These are phyloP conservation scores for Oenanthe sinensis DNA, from an alignment of 129 eudicot species.

Conservation along the genomic window DNA sequence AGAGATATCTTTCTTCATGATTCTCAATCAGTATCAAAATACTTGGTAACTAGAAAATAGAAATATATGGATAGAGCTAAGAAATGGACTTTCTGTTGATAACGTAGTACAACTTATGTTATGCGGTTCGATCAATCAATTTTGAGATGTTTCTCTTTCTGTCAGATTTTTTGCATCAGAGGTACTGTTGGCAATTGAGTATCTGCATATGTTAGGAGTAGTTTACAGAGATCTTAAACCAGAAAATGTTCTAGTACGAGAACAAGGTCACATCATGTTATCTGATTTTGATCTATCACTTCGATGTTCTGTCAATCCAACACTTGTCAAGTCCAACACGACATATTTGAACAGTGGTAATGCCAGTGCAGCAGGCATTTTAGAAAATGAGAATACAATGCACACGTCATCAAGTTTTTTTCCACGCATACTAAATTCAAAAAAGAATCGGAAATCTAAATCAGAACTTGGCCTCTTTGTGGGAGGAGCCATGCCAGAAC, in stretches of 20 bases:
- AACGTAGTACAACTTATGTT: neutral
- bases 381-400: slow-evolving; percentile 18
- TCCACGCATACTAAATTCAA: slow-evolving; percentile 24
- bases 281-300: slow-evolving; percentile 84
- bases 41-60: neutral
- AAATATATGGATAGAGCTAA: neutral
- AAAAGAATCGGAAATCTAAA: slow-evolving; percentile 29
- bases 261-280: slow-evolving; percentile 83
- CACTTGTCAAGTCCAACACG: slow-evolving; percentile 43
- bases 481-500: slow-evolving; percentile 40
- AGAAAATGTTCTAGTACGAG: slow-evolving; percentile 80
- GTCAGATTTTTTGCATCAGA: slow-evolving; percentile 71
- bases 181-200: slow-evolving; percentile 68
- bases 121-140: neutral
- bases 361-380: slow-evolving; percentile 13
- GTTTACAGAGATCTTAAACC: slow-evolving; percentile 85
- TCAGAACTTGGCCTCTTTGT: slow-evolving; percentile 14
- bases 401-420: slow-evolving; percentile 37
- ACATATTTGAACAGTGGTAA: slow-evolving; percentile 4
- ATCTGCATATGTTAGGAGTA: slow-evolving; percentile 87
- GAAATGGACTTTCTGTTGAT: neutral
- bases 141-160: neutral
- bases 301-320: slow-evolving; percentile 80
- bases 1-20: neutral
- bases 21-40: neutral